These are phyloP conservation scores for Neonectria hederae DNA, from an alignment of 2,329 filamentous ascomycete genomes.

Conservation along the genomic window DNA sequence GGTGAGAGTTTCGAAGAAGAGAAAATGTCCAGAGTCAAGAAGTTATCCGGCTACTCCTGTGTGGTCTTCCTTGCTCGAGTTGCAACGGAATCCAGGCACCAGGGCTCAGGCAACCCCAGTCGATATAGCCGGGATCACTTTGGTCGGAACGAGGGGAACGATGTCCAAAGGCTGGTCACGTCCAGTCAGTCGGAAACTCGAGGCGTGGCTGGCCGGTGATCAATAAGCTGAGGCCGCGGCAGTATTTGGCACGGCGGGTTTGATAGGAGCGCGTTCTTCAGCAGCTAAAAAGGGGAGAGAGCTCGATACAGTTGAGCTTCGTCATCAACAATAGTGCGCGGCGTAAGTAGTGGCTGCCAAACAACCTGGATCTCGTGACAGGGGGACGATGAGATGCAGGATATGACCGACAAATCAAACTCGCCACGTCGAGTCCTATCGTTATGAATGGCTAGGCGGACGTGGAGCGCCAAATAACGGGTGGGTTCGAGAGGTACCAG, in stretches of 20 bases:
- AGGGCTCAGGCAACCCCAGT: constrained; percentile 17
- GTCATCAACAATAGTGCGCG: constrained; percentile 33
- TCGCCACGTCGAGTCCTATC: constrained; percentile 28
- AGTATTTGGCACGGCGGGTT: constrained; percentile 24
- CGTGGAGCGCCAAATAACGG: constrained; percentile 29
- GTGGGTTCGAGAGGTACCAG: constrained; percentile 30
- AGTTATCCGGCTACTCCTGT: constrained; percentile 5
- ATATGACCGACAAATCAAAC: constrained; percentile 39
- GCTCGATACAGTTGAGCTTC: constrained; percentile 30
- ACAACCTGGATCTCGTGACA: constrained; percentile 30
- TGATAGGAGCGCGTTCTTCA: constrained; percentile 24
- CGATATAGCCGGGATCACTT: constrained; percentile 17
- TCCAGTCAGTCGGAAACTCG: constrained; percentile 27
- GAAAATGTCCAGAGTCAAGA: neutral
- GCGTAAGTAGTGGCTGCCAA: constrained; percentile 30
- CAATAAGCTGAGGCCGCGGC: constrained; percentile 28
- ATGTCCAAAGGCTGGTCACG: constrained; percentile 20
- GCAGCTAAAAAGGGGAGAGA: constrained; percentile 16
- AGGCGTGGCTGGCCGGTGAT: constrained; percentile 27
- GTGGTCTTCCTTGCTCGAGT: constrained; percentile 2
- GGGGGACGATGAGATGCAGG: constrained; percentile 36
- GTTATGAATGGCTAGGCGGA: constrained; percentile 39
- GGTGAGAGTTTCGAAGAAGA: constrained; percentile 17
- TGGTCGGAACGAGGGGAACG: constrained; percentile 22
- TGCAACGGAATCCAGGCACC: constrained; percentile 7